phyloP scores from a whole-genome alignment of 176 grass and related monocot genomes.

The Sorghum bicolor region DNA sequence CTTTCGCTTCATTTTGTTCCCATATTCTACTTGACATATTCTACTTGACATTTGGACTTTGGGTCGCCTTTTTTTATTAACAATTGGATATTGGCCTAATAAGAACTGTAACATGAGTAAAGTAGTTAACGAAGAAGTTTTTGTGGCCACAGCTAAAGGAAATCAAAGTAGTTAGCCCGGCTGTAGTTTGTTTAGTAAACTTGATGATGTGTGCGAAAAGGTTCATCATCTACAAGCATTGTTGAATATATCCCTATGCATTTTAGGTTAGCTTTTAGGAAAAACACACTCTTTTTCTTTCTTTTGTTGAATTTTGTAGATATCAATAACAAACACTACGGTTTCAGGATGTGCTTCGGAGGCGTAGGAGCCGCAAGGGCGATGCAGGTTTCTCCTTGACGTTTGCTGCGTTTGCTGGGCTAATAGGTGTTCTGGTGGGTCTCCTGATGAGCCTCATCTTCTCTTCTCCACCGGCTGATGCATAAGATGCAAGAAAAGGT shows the following conservation, averaged over 20 bases:
- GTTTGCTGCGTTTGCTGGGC: slow-evolving; percentile 71
- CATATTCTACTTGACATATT: not conserved
- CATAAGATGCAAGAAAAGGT: slow-evolving; percentile 39
- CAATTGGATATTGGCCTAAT: not conserved
- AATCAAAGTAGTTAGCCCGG: not conserved
- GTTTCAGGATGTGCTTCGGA: slow-evolving; percentile 79
- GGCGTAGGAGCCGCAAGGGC: slow-evolving; percentile 60
- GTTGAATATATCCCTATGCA: not conserved
- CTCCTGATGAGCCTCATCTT: slow-evolving; percentile 81
- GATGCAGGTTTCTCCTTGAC: slow-evolving; percentile 71
- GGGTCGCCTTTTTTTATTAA: not conserved
- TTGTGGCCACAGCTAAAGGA: not conserved
- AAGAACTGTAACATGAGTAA: not conserved
- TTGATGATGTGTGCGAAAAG: not conserved
- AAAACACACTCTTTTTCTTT: not conserved
- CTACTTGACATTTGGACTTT: slow-evolving; percentile 11
- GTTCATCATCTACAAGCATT: not conserved
- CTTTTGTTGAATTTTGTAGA: slow-evolving; percentile 19
- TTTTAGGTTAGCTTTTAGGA: not conserved
- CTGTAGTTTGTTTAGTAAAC: not conserved
- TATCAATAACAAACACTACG: not conserved
- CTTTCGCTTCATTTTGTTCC: not conserved
- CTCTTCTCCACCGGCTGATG: slow-evolving; percentile 38
- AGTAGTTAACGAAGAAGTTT: not conserved
- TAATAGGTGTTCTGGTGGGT: slow-evolving; percentile 75